Evolutionary conservation across 495 filamentous ascomycete species (phyloP), one percentile per base, ranked within the genome.

Genomic region (Neohortaea acidophila): DNA sequence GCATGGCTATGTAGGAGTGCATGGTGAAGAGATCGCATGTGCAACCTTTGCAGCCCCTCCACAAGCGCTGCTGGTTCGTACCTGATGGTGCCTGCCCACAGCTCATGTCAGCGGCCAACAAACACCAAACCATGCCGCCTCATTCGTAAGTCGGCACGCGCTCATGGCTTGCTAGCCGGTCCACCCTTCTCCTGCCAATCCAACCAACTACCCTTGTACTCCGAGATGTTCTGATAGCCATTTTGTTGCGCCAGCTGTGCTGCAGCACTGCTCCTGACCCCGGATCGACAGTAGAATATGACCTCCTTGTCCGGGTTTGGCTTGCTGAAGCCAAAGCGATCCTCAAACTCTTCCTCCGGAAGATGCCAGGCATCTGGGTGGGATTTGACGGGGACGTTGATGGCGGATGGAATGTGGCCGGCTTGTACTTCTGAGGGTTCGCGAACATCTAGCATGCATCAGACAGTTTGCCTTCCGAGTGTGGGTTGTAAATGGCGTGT

Each of bases 201-300:
- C 47, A 79, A 32, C 84, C 84, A 94, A 61, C 82, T 89, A 6
- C 89, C 87, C 5, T 66, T 64, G 62, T 89, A 94, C 64, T 94
- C 84, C 25, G 74, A 76, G 0, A 86, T 66, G 23, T 64, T 68
- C 23, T 63, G 59, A 68, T 79, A 94, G 18, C 89, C 87, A 10
- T 72, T 74, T 58, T 78, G 68, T 34, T 62, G 61, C 34, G 87
- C 87, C 61, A 94, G 55, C 52, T 73, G 67, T 18, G 86, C 84
- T n/a, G 86, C 87, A 3, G 80, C 72, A 15, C 65, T 57, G 49
- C 79, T 80, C 57, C 89, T 68, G 41, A 94, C 84, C 2, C 89
- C 89, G 0, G 83, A 74, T 61, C 81, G 87, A 58, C 89, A 97
- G 56, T 93, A 97, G 51, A 94, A 89, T 2, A 94, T 73, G 9